Conservation (phyloP, 139 green algal species). For the Coelastrella sp. region DNA sequence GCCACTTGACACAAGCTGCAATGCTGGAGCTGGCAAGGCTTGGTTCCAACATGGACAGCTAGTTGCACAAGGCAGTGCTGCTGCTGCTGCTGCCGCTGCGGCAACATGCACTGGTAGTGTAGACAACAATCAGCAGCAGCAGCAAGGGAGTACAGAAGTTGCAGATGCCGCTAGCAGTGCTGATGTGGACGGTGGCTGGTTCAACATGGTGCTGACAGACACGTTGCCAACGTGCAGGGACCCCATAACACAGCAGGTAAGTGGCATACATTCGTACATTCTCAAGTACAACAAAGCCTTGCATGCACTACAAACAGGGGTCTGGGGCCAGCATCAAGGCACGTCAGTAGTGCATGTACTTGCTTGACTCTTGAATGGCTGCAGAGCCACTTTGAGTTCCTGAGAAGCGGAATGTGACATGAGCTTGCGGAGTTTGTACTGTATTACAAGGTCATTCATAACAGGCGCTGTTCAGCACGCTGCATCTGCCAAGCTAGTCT, state of each 20-base stretch:
- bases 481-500: too few relatives aligned
- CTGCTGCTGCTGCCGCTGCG: not conserved
- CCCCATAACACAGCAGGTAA: conserved; percentile 33
- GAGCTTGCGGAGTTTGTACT: too few relatives aligned
- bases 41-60: conserved; percentile 49
- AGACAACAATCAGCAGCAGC: conserved; percentile 8
- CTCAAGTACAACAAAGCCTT: not conserved
- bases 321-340: not conserved
- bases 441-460: too few relatives aligned
- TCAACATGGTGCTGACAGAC: conserved; percentile 41
- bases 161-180: not conserved
- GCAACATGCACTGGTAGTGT: not conserved
- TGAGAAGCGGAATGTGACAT: too few relatives aligned
- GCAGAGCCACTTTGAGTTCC: too few relatives aligned
- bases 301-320: not conserved
- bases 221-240: conserved; percentile 26
- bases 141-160: not conserved
- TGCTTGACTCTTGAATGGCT: too few relatives aligned
- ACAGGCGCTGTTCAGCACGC: too few relatives aligned
- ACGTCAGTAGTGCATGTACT: too few relatives aligned
- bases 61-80: not conserved
- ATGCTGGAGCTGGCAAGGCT: conserved; percentile 50
- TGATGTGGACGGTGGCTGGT: not conserved
- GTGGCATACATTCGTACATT: too few relatives aligned
- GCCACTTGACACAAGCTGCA: conserved; percentile 64